Percentiles rank a stretch among this genome's conserved stretches.
Evolutionary conservation across 306 rosid species (phyloP).

Genomic region (cucumber (Cucumis sativus)): Cucumber_9930_V3 NC_026656.2:23263001-23263500

Average conservation of each 20-base stretch:
- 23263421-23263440: too few species aligned
- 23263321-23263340: not conserved
- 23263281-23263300: not conserved
- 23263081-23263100: not conserved
- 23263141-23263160: not conserved
- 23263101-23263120: not conserved
- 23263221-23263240: not conserved
- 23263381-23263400: too few species aligned
- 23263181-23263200: not conserved
- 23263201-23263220: not conserved
- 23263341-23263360: not conserved
- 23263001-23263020: too few species aligned
- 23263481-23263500: too few species aligned
- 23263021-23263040: too few species aligned
- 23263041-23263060: too few species aligned
- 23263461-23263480: too few species aligned
- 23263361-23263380: too few species aligned
- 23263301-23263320: not conserved
- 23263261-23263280: not conserved
- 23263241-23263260: constrained; percentile 5
- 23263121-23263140: too few species aligned
- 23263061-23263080: not conserved
- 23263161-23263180: not conserved
- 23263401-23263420: too few species aligned
- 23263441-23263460: too few species aligned